These are phyloP conservation scores for Coemansia sp. DNA, from an alignment of 192 early-diverging fungal species.

Conservation along the genomic window DNA sequence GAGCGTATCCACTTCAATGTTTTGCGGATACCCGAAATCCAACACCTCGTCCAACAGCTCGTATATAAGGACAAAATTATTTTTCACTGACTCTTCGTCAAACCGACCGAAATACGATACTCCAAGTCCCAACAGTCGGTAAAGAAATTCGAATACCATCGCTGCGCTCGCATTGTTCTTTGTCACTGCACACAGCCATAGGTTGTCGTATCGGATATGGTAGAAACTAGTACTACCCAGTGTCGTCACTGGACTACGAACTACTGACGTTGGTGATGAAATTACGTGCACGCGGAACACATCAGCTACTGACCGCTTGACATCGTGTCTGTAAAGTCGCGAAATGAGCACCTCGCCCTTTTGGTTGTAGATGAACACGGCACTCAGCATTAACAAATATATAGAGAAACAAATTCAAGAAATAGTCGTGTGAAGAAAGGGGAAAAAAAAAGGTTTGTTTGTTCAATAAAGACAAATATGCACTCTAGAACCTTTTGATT, in stretches of 20 bases:
- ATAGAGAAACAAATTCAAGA: not conserved
- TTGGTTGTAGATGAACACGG: conserved; percentile 96
- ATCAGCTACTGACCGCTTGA: conserved; percentile 95
- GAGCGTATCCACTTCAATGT: conserved; percentile 78
- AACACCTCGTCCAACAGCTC: conserved; percentile 84
- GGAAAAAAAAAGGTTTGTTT: not conserved
- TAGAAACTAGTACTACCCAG: conserved; percentile 91
- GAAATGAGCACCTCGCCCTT: conserved; percentile 99
- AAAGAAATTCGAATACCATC: conserved; percentile 79
- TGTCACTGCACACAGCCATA: conserved; percentile 83
- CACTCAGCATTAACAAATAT: conserved; percentile 80
- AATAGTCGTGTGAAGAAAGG: not conserved
- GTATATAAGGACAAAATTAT: conserved; percentile 86
- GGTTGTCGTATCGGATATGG: conserved; percentile 95
- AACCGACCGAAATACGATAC: conserved; percentile 78
- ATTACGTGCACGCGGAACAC: conserved; percentile 98
- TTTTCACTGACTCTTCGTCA: conserved; percentile 81
- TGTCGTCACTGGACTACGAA: conserved; percentile 77
- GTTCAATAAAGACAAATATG: not conserved
- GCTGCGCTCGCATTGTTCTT: conserved; percentile 80
- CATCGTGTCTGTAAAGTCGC: conserved; percentile 89
- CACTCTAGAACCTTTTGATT: not conserved
- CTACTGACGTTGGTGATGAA: conserved; percentile 79
- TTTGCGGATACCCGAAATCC: conserved; percentile 88
- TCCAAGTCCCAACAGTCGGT: conserved; percentile 70